Conservation (phyloP, 1,284 basidiomycete genomes). For the Rhizoctonia solani region DNA sequence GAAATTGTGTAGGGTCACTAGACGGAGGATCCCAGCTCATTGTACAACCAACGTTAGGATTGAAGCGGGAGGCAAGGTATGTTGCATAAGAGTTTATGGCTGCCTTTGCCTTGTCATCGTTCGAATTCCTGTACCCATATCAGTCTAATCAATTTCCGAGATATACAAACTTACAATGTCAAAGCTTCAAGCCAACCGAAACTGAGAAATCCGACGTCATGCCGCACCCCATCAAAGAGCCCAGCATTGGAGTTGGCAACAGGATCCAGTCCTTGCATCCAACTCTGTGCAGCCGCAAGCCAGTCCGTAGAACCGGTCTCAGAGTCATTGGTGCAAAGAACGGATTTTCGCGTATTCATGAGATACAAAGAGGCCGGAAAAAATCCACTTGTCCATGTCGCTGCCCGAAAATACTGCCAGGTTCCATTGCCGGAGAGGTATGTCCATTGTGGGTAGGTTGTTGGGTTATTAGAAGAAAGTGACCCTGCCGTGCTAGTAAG, state of each 20-base stretch:
- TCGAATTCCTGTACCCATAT: conserved; percentile 44
- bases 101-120: conserved; percentile 48
- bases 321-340: conserved; percentile 45
- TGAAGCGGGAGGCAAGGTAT: conserved; percentile 50
- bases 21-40: conserved; percentile 56
- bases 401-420: conserved; percentile 58
- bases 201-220: conserved; percentile 72
- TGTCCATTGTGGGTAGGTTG: conserved; percentile 64
- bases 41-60: conserved; percentile 53
- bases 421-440: conserved; percentile 48
- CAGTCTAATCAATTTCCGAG: neutral
- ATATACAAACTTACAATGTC: conserved; percentile 44
- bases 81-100: conserved; percentile 50
- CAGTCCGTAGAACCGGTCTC: conserved; percentile 49
- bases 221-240: conserved; percentile 50
- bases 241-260: conserved; percentile 50
- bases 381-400: conserved; percentile 72
- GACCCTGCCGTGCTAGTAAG: conserved; percentile 53
- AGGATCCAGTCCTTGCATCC: conserved; percentile 56
- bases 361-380: conserved; percentile 65
- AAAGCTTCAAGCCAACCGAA: conserved; percentile 65
- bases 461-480: conserved; percentile 43
- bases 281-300: conserved; percentile 56
- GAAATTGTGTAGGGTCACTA: conserved; percentile 58
- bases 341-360: conserved; percentile 53